Percentiles rank a stretch among this genome's conserved stretches.
These are phyloP conservation scores for Erythrophleum ivorense DNA, from an alignment of 331 rosid genomes.

Conservation along the genomic window DNA sequence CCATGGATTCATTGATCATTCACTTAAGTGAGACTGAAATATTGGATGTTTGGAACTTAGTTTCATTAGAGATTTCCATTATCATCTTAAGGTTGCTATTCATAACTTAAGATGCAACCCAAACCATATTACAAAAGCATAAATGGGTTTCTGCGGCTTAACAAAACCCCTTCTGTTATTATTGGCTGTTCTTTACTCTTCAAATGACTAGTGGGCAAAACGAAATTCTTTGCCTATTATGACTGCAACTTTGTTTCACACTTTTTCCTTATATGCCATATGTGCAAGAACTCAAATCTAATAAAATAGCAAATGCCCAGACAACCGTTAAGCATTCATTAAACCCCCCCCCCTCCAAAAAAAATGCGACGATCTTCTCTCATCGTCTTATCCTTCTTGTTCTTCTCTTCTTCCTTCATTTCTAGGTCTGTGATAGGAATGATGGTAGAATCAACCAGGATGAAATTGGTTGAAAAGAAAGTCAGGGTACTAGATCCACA, in stretches of 20 bases:
- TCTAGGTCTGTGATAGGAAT: not conserved
- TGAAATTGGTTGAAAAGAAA: not conserved
- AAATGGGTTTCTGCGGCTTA: not conserved
- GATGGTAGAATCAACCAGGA: not conserved
- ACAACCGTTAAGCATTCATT: not conserved
- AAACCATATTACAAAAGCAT: slow-evolving; percentile 10
- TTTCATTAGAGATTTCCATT: slow-evolving; percentile 11
- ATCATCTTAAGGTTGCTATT: not conserved
- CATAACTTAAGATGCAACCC: slow-evolving; percentile 5
- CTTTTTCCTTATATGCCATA: not conserved
- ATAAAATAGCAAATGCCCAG: slow-evolving; percentile 26
- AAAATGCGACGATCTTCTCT: not conserved
- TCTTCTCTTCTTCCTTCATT: not conserved
- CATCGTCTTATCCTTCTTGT: not conserved
- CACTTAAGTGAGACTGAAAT: slow-evolving; percentile 1
- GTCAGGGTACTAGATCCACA: not conserved
- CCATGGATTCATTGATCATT: slow-evolving; percentile 18
- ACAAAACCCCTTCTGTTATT: not conserved
- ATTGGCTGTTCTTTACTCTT: not conserved
- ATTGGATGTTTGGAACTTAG: not conserved
- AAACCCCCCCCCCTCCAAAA: too few species aligned
- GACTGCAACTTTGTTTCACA: not conserved
- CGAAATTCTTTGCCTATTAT: not conserved
- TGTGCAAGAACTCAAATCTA: too few species aligned
- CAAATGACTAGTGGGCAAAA: not conserved